These are phyloP conservation scores for Myochromella boudieri DNA, from an alignment of 768 basidiomycete species.

Conservation along the genomic window DNA sequence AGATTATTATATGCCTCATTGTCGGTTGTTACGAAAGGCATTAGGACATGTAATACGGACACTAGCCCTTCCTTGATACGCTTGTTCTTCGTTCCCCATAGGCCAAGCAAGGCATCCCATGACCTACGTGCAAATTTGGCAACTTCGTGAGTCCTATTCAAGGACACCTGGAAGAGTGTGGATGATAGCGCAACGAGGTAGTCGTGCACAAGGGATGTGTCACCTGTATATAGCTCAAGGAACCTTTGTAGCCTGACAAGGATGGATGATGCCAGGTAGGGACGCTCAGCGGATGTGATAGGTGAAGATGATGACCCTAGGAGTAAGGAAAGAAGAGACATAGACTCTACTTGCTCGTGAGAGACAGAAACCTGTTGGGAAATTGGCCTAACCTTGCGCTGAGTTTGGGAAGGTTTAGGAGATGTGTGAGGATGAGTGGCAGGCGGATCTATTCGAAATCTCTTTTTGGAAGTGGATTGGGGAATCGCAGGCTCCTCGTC, in stretches of 20 bases:
- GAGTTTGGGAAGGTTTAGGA: constrained; percentile 23
- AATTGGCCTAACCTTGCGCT: constrained; percentile 15
- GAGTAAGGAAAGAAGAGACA: constrained; percentile 60
- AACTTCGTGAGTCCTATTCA: constrained; percentile 68
- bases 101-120: constrained; percentile 62
- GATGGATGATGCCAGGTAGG: constrained; percentile 48
- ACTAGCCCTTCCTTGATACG: constrained; percentile 77
- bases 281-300: constrained; percentile 43
- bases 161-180: constrained; percentile 69
- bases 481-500: constrained; percentile 26
- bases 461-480: constrained; percentile 34
- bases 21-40: constrained; percentile 64
- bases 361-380: constrained; percentile 31
- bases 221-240: constrained; percentile 61
- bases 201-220: constrained; percentile 79
- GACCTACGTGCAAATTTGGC: constrained; percentile 57
- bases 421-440: constrained; percentile 20
- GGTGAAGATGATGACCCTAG: constrained; percentile 60
- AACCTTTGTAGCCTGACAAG: constrained; percentile 54
- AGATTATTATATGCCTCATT: constrained; percentile 16
- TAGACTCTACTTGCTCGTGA: constrained; percentile 71
- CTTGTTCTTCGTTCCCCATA: constrained; percentile 83
- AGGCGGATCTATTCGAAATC: constrained; percentile 27
- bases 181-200: constrained; percentile 69
- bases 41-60: constrained; percentile 65